Evolutionary conservation across 2,329 filamentous ascomycete species (phyloP).

Genomic region (Lasiodiplodia sp.): DNA sequence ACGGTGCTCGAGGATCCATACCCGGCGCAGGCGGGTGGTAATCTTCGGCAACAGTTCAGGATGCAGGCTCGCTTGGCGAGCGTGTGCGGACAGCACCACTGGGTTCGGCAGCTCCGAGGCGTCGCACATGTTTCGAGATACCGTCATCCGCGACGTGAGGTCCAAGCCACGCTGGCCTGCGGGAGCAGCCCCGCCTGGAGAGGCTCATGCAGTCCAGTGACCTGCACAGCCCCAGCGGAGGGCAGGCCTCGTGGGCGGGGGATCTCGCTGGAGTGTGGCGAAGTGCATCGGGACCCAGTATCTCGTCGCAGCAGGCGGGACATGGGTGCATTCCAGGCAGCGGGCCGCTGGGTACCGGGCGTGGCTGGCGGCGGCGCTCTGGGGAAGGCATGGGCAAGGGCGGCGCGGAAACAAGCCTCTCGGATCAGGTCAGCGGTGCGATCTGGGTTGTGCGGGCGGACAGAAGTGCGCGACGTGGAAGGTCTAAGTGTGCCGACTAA

Average conservation of each 20-base stretch:
- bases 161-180: constrained; percentile 19
- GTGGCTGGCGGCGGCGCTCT: constrained; percentile 25
- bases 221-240: constrained; percentile 23
- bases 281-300: constrained; percentile 14
- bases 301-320: constrained; percentile 8
- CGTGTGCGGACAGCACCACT: constrained; percentile 17
- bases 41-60: constrained; percentile 13
- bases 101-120: constrained; percentile 21
- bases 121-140: constrained; percentile 25
- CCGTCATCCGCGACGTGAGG: constrained; percentile 6
- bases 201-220: constrained; percentile 1
- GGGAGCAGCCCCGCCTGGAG: constrained; percentile 18
- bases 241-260: background rate
- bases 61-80: constrained; percentile 23
- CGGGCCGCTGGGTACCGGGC: constrained; percentile 15
- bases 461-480: constrained; percentile 22
- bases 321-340: constrained; percentile 15
- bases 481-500: constrained; percentile 25
- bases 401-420: constrained; percentile 17
- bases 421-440: constrained; percentile 22
- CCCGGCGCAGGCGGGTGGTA: constrained; percentile 8
- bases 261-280: constrained; percentile 21
- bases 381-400: constrained; percentile 22
- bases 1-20: constrained; percentile 10
- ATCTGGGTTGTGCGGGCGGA: constrained; percentile 18